These are phyloP conservation scores for Penicillium samsonianum DNA, from an alignment of 495 filamentous ascomycete genomes.

Conservation along the genomic window DNA sequence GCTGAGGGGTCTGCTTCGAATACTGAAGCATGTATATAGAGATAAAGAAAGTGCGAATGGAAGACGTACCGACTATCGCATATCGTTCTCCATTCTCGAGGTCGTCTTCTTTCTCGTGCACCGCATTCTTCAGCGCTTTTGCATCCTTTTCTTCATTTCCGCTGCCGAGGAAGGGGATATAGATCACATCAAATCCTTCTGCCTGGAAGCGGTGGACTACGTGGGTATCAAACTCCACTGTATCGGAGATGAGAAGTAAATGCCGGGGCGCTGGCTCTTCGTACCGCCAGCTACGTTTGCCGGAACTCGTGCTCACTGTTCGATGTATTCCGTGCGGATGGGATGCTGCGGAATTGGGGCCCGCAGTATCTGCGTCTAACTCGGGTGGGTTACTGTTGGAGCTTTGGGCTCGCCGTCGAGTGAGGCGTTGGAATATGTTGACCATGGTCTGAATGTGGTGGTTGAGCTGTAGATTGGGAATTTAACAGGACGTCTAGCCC, in stretches of 20 bases:
- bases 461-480: not conserved
- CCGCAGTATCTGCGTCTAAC: not conserved
- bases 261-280: constrained; percentile 31
- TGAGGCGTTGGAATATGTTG: constrained; percentile 28
- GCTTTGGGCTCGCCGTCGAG: constrained; percentile 19
- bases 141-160: constrained; percentile 42
- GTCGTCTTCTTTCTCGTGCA: constrained; percentile 47
- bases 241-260: constrained; percentile 62
- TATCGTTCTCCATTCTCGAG: constrained; percentile 48
- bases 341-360: constrained; percentile 7
- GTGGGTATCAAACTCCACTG: constrained; percentile 55
- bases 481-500: not conserved
- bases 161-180: constrained; percentile 54
- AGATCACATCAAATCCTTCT: constrained; percentile 65
- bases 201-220: constrained; percentile 57
- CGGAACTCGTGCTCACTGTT: constrained; percentile 19
- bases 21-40: not conserved
- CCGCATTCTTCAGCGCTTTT: constrained; percentile 43
- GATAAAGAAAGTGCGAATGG: not conserved
- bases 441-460: constrained; percentile 15
- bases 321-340: constrained; percentile 18
- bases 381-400: constrained; percentile 11
- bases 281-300: constrained; percentile 14
- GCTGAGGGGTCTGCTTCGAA: not conserved
- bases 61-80: constrained; percentile 47